A percentile compares a stretch with the other conserved stretches of the same genome.
These are phyloP conservation scores for Halteria grandinella DNA, from an alignment of 73 alveolate species.

Conservation along the genomic window DNA sequence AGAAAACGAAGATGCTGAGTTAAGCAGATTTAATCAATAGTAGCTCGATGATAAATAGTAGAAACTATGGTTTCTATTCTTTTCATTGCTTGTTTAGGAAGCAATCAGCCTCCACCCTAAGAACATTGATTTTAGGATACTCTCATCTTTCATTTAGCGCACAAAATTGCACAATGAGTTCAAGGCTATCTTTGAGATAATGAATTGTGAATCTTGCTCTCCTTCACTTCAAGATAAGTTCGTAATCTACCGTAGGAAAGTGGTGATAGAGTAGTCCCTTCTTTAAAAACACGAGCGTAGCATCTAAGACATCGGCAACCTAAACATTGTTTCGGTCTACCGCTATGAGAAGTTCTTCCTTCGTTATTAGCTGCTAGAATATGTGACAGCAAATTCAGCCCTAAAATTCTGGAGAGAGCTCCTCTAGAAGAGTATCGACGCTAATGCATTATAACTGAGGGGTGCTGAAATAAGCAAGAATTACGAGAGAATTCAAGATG, in stretches of 20 bases:
- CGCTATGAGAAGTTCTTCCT: conserved; percentile 29
- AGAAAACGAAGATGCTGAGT: no score
- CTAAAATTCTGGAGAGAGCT: conserved; percentile 40
- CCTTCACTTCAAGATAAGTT: conserved; percentile 30
- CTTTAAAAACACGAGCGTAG: not conserved
- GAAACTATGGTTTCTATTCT: conserved; percentile 34
- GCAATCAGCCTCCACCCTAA: conserved; percentile 38
- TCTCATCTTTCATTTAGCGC: conserved; percentile 12
- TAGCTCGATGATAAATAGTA: no score
- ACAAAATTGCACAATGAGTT: conserved; percentile 46
- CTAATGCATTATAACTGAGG: conserved; percentile 4
- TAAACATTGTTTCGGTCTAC: conserved; percentile 1
- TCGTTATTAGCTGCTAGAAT: not conserved
- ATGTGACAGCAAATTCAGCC: conserved; percentile 38
- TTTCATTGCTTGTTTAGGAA: not conserved
- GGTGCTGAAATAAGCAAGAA: conserved; percentile 31
- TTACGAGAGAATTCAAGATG: conserved; percentile 10
- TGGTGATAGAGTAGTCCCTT: conserved; percentile 12
- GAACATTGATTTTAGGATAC: conserved; percentile 5
- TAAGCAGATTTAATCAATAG: no score
- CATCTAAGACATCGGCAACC: conserved; percentile 25
- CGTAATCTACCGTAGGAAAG: conserved; percentile 17
- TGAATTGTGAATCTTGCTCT: conserved; percentile 43
- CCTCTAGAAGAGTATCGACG: conserved; percentile 4
- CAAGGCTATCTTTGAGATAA: conserved; percentile 39